phyloP scores from a whole-genome alignment of 2,329 filamentous ascomycete genomes.

The Aphanocladium album region DNA sequence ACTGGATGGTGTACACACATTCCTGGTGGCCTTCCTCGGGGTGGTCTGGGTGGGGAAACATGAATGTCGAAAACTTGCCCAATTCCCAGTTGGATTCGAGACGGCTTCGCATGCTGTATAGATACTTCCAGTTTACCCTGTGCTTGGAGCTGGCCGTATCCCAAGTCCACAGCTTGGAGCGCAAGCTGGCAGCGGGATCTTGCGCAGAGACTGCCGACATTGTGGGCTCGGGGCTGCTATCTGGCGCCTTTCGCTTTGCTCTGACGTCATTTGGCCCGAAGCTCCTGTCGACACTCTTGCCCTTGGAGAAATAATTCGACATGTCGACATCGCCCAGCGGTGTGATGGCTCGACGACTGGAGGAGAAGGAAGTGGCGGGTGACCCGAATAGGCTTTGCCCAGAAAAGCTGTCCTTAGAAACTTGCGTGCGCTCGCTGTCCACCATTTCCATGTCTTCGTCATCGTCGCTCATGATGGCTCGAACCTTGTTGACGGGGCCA shows the following conservation, averaged over 20 bases:
- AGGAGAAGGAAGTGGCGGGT: constrained; percentile 27
- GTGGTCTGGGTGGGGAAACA: constrained; percentile 78
- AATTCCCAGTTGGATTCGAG: constrained; percentile 90
- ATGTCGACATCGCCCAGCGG: constrained; percentile 27
- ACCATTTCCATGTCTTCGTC: constrained; percentile 50
- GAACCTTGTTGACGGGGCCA: constrained; percentile 50
- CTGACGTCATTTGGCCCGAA: constrained; percentile 25
- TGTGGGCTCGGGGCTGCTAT: constrained; percentile 27
- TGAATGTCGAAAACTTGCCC: constrained; percentile 78
- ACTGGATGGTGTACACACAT: constrained; percentile 94
- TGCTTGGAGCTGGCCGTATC: constrained; percentile 43
- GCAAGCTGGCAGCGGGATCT: constrained; percentile 32
- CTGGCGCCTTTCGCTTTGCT: constrained; percentile 33
- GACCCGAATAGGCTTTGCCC: constrained; percentile 32
- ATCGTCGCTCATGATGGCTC: constrained; percentile 45
- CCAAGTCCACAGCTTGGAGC: constrained; percentile 48
- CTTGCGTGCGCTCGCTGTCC: constrained; percentile 29
- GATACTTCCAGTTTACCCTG: constrained; percentile 84
- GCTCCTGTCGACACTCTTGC: constrained; percentile 26
- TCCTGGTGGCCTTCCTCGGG: constrained; percentile 81
- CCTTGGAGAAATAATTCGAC: constrained; percentile 23
- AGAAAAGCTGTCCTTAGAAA: constrained; percentile 20
- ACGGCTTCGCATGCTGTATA: constrained; percentile 81
- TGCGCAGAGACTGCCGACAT: constrained; percentile 24
- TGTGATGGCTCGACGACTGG: constrained; percentile 21